A percentile compares a stretch with the other conserved stretches of the same genome.
Evolutionary conservation across 805 yeast species (phyloP).

Genomic region (Zygosaccharomyces gambellarensis): DNA sequence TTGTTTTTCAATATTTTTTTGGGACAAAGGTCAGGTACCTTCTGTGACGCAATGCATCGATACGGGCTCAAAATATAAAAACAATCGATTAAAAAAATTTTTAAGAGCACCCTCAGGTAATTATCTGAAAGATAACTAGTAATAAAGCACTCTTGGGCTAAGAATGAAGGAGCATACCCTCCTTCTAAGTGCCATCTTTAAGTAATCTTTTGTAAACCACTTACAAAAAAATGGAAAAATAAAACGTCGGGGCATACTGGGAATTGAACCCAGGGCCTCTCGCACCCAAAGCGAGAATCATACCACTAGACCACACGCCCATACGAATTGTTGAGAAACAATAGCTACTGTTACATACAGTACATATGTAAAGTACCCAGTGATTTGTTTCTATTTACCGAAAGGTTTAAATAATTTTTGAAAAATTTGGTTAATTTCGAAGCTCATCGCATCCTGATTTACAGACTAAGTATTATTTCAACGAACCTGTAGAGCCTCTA

Average conservation of each 20-base stretch:
- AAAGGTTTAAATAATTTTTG: not conserved
- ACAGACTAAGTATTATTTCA: not conserved
- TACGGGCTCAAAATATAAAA: too few species aligned
- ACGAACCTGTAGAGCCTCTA: not conserved
- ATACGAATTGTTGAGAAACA: not conserved
- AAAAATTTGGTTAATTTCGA: slow-evolving; percentile 6
- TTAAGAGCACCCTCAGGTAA: too few species aligned
- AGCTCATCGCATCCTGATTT: slow-evolving; percentile 7
- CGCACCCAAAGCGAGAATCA: slow-evolving; percentile 40
- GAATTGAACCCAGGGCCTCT: slow-evolving; percentile 56
- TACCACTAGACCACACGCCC: slow-evolving; percentile 36
- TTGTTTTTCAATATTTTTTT: too few species aligned
- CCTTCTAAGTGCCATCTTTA: too few species aligned
- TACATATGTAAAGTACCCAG: too few species aligned
- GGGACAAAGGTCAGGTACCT: too few species aligned
- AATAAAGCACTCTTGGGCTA: too few species aligned
- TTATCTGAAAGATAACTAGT: too few species aligned
- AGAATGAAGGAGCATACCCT: too few species aligned
- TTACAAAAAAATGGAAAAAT: not conserved
- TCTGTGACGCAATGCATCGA: too few species aligned
- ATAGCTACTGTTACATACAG: not conserved
- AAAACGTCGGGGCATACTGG: slow-evolving; percentile 36
- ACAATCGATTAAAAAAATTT: too few species aligned
- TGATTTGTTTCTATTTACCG: slow-evolving; percentile 4
- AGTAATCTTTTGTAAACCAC: not conserved